Evolutionary conservation across 2,329 filamentous ascomycete genomes (phyloP).

Genomic region (Penicillium sp.): DNA sequence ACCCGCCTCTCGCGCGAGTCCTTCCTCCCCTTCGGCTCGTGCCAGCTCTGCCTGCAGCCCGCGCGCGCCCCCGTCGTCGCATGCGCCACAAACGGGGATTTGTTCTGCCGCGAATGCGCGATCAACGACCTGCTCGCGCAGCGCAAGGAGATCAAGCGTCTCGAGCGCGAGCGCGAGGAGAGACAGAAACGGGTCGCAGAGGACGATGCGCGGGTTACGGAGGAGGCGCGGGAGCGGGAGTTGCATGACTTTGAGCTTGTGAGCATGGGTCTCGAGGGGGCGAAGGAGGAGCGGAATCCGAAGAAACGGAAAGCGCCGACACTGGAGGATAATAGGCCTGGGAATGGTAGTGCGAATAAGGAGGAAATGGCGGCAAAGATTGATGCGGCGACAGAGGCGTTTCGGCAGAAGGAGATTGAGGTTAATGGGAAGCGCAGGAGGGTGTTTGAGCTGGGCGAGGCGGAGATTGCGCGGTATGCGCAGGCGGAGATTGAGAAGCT

Average conservation of each 20-base stretch:
- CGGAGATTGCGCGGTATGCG: constrained; percentile 68
- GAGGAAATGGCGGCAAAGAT: constrained; percentile 20
- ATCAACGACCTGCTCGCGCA: constrained; percentile 87
- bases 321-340: constrained; percentile 16
- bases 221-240: constrained; percentile 66
- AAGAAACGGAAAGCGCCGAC: constrained; percentile 27
- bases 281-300: constrained; percentile 10
- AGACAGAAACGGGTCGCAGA: constrained; percentile 61
- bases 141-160: constrained; percentile 81
- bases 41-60: constrained; percentile 77
- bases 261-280: constrained; percentile 61
- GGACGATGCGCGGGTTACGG: constrained; percentile 57
- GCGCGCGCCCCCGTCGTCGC: constrained; percentile 81
- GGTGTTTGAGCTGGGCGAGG: constrained; percentile 76
- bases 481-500: constrained; percentile 66
- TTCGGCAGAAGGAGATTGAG: constrained; percentile 35
- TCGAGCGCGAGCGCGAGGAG: constrained; percentile 63
- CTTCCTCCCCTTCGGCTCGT: constrained; percentile 87
- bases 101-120: constrained; percentile 95
- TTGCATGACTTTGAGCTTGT: constrained; percentile 79
- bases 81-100: constrained; percentile 71
- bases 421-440: constrained; percentile 58
- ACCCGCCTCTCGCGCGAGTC: constrained; percentile 86
- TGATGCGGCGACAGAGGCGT: constrained; percentile 24
- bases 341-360: constrained; percentile 2